Percentiles rank a stretch among this genome's conserved stretches.
phyloP scores from a whole-genome alignment of 257 asterid genomes.

The Capsicum rhomboideum region DNA sequence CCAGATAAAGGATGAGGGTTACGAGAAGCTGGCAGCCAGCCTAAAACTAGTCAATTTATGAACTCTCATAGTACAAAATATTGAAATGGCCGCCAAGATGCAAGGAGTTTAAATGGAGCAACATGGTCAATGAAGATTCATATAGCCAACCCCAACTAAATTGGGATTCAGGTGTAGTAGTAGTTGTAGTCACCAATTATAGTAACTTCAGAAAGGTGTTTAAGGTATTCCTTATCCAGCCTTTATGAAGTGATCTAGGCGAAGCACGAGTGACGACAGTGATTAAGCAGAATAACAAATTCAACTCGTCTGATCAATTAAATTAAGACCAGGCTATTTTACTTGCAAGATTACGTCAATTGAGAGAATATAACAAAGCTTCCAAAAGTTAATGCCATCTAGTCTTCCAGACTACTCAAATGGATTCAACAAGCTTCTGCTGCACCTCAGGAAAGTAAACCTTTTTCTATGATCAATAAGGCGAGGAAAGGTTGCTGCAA shows the following conservation, averaged over 20 bases:
- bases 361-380: not conserved
- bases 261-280: not conserved
- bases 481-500: not conserved
- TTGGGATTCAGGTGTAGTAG: not conserved
- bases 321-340: not conserved
- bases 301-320: not conserved
- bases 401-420: not conserved
- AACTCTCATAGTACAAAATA: not conserved
- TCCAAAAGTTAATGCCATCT: not conserved
- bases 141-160: not conserved
- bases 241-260: not conserved
- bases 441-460: not conserved
- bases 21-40: not conserved
- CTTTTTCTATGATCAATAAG: not conserved
- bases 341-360: not conserved
- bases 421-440: not conserved
- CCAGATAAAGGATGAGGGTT: not conserved
- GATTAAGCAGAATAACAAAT: not conserved
- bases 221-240: not conserved
- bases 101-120: not conserved
- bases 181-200: not conserved
- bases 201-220: not conserved
- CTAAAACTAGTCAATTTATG: not conserved
- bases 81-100: not conserved
- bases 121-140: not conserved